These are phyloP conservation scores for Arabidopsis suecica DNA, from an alignment of 345 rosid species.

Conservation along the genomic window DNA sequence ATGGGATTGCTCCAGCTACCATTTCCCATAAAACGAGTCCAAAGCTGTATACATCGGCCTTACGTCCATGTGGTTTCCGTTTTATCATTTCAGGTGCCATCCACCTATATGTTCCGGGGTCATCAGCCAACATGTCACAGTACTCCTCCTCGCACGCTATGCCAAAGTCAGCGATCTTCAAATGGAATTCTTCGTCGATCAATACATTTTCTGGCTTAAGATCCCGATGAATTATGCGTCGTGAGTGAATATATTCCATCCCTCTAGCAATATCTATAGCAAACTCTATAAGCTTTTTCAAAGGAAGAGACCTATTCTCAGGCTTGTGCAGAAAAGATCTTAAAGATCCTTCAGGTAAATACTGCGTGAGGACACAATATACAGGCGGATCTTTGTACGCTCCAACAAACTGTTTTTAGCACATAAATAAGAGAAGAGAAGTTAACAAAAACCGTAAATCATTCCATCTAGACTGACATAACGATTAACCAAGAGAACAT, in stretches of 20 bases:
- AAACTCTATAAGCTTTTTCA: slow-evolving; percentile 63
- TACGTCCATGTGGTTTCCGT: slow-evolving; percentile 77
- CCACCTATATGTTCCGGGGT: slow-evolving; percentile 98
- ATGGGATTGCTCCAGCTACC: slow-evolving; percentile 91
- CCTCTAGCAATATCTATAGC: slow-evolving; percentile 89
- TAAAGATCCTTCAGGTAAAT: slow-evolving; percentile 77
- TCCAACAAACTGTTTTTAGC: slow-evolving; percentile 64
- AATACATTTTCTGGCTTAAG: slow-evolving; percentile 97
- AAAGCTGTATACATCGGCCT: slow-evolving; percentile 93
- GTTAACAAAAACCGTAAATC: slow-evolving; percentile 3
- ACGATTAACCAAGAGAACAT: not conserved
- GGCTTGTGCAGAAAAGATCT: slow-evolving; percentile 95
- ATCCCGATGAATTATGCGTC: slow-evolving; percentile 89
- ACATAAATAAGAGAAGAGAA: slow-evolving; percentile 36
- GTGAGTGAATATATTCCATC: slow-evolving; percentile 93
- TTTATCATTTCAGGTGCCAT: slow-evolving; percentile 99
- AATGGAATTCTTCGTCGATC: slow-evolving; percentile 67
- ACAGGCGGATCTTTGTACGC: slow-evolving; percentile 82
- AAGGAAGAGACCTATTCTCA: slow-evolving; percentile 72
- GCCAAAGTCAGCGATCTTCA: slow-evolving; percentile 96
- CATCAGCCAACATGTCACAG: slow-evolving; percentile 87
- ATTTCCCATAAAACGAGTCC: slow-evolving; percentile 98
- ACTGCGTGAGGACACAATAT: slow-evolving; percentile 69
- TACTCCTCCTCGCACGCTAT: slow-evolving; percentile 91
- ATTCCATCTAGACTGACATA: slow-evolving; percentile 12